These are phyloP conservation scores for Yamadazyma olivae DNA, from an alignment of 805 yeast species.

Conservation along the genomic window DNA sequence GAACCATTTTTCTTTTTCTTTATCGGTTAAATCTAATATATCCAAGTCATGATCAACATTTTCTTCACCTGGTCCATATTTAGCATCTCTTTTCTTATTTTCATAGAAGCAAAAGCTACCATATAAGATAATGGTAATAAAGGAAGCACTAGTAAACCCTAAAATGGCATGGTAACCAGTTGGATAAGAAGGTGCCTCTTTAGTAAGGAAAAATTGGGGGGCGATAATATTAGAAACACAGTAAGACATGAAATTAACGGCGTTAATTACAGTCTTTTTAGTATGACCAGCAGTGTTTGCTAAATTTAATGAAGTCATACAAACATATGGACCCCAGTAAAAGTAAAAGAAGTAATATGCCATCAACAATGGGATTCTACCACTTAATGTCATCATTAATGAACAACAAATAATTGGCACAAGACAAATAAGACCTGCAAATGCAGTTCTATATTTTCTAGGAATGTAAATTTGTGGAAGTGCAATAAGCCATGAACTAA, in stretches of 20 bases:
- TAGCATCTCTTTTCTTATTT: slow-evolving; percentile 49
- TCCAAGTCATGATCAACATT: slow-evolving; percentile 38
- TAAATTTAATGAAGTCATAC: slow-evolving; percentile 33
- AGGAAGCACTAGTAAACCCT: slow-evolving; percentile 47
- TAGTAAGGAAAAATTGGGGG: slow-evolving; percentile 47
- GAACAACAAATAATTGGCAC: slow-evolving; percentile 33
- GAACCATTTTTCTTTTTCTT: slow-evolving; percentile 44
- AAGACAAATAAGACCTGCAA: slow-evolving; percentile 21
- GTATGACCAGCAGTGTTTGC: slow-evolving; percentile 57
- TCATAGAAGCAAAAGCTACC: slow-evolving; percentile 45
- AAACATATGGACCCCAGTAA: slow-evolving; percentile 49
- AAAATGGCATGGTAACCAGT: slow-evolving; percentile 53
- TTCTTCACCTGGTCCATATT: slow-evolving; percentile 19
- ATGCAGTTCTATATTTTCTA: slow-evolving; percentile 16
- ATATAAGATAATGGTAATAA: slow-evolving; percentile 40
- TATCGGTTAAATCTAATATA: slow-evolving; percentile 53
- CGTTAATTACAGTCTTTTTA: slow-evolving; percentile 48
- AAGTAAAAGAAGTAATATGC: slow-evolving; percentile 51
- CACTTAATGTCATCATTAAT: slow-evolving; percentile 37
- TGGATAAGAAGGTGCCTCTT: slow-evolving; percentile 48
- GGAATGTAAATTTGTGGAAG: slow-evolving; percentile 23
- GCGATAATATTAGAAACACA: slow-evolving; percentile 55
- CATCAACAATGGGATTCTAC: slow-evolving; percentile 43
- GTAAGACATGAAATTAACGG: slow-evolving; percentile 44
- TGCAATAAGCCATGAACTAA: slow-evolving; percentile 21